A percentile compares a stretch with the other conserved stretches of the same genome.
Evolutionary conservation across 106 monocot species (phyloP).

Genomic region (Dendrobium catenatum): DNA sequence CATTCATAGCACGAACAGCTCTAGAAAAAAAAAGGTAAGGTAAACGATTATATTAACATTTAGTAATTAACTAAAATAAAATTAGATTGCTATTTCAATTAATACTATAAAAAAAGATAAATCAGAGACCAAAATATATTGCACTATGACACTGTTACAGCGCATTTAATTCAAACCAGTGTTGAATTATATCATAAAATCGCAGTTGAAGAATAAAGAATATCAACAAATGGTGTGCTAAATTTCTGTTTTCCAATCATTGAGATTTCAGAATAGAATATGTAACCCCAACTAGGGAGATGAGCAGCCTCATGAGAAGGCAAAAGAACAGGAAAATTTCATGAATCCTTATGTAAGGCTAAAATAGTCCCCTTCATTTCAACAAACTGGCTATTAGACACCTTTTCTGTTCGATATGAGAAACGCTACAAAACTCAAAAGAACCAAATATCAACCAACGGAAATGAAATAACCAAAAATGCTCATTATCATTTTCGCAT

Average conservation of each 20-base stretch:
- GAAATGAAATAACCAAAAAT: neutral
- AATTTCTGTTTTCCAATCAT: neutral
- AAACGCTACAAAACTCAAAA: neutral
- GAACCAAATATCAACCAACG: neutral
- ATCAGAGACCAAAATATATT: neutral
- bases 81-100: neutral
- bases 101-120: neutral
- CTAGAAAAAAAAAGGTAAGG: constrained; percentile 22
- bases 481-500: neutral
- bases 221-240: neutral
- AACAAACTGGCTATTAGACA: neutral
- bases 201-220: neutral
- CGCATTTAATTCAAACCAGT: neutral
- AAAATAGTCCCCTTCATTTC: neutral
- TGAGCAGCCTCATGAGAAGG: neutral
- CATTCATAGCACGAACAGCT: constrained; percentile 93
- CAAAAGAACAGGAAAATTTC: neutral
- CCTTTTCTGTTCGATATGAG: neutral
- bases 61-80: neutral
- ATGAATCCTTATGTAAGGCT: neutral
- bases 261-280: neutral
- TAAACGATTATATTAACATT: neutral
- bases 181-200: neutral
- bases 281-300: neutral
- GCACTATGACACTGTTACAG: neutral